A percentile compares a stretch with the other conserved stretches of the same genome.
These are phyloP conservation scores for Dryas integrifolia DNA, from an alignment of 331 rosid species.

Conservation along the genomic window DNA sequence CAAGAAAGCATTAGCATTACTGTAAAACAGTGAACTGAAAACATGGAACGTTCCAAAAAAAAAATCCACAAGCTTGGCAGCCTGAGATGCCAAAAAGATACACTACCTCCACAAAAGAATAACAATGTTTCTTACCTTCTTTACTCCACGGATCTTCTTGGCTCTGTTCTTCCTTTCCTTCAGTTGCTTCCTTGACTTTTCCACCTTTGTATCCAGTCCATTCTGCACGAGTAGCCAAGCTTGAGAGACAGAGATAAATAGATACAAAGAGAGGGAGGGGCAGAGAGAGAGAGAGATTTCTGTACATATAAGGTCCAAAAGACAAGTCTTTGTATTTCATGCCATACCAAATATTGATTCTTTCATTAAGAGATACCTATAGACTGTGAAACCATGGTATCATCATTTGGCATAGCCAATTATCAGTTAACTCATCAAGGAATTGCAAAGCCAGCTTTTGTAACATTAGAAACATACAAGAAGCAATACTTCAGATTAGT, in stretches of 20 bases:
- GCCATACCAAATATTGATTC: not conserved
- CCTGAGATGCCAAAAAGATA: not conserved
- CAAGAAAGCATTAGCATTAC: not conserved
- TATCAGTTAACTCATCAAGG: not conserved
- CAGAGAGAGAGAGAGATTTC: not conserved
- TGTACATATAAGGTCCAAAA: not conserved
- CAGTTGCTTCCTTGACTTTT: conserved; percentile 82
- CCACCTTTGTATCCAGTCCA: conserved; percentile 82
- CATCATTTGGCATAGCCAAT: not conserved
- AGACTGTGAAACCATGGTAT: not conserved
- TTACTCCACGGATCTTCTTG: conserved; percentile 86
- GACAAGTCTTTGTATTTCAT: not conserved
- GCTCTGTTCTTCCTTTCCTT: conserved; percentile 94
- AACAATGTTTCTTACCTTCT: conserved; percentile 53
- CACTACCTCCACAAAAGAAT: not conserved
- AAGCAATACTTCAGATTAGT: not conserved
- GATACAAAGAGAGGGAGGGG: not conserved
- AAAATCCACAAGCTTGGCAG: too few species aligned
- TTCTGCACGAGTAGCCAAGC: conserved; percentile 44
- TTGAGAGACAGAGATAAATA: not conserved
- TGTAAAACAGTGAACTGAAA: not conserved
- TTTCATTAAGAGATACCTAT: not conserved
- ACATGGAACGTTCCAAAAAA: not conserved
- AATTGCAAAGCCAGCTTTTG: not conserved
- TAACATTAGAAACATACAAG: not conserved